Evolutionary conservation across 176 grass and related monocot genomes (phyloP).

Genomic region (Microstegium vimineum): DNA sequence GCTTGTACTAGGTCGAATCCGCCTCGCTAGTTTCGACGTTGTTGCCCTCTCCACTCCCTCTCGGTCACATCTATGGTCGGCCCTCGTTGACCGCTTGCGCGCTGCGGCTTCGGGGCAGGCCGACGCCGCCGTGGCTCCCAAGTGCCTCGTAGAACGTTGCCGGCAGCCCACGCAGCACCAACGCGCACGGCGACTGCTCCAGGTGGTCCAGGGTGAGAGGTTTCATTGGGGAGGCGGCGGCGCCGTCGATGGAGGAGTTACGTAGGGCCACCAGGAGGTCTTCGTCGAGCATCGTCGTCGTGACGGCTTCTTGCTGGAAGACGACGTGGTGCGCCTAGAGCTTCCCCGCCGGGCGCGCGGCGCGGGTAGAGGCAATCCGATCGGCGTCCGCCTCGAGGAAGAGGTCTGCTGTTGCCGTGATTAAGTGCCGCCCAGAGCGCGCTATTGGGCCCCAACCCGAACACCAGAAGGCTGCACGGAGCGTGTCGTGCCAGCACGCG

Average conservation of each 20-base stretch:
- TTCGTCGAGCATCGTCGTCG: not conserved
- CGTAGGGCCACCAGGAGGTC: slow-evolving; percentile 37
- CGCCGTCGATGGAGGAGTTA: slow-evolving; percentile 7
- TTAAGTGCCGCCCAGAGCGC: slow-evolving; percentile 65
- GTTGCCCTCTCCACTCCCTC: too few relatives aligned
- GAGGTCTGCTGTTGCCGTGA: slow-evolving; percentile 58
- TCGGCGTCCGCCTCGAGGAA: slow-evolving; percentile 64
- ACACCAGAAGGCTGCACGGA: slow-evolving; percentile 69
- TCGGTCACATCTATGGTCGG: too few relatives aligned
- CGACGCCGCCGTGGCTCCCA: slow-evolving; percentile 64
- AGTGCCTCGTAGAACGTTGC: slow-evolving; percentile 44
- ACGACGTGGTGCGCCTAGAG: slow-evolving; percentile 35
- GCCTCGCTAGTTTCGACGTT: too few relatives aligned
- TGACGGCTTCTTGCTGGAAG: not conserved
- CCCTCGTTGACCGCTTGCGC: too few relatives aligned
- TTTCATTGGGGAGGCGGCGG: not conserved
- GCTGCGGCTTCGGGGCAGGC: too few relatives aligned
- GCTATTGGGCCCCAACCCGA: slow-evolving; percentile 52
- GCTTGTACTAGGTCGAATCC: too few relatives aligned
- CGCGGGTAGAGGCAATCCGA: slow-evolving; percentile 11
- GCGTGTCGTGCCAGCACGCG: slow-evolving; percentile 35
- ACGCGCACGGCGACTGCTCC: slow-evolving; percentile 34
- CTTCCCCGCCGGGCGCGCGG: slow-evolving; percentile 7
- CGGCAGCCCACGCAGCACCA: slow-evolving; percentile 55
- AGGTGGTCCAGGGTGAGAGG: slow-evolving; percentile 5